Conservation (phyloP, 2,329 filamentous ascomycete genomes). For the Alternaria brassicae region DNA sequence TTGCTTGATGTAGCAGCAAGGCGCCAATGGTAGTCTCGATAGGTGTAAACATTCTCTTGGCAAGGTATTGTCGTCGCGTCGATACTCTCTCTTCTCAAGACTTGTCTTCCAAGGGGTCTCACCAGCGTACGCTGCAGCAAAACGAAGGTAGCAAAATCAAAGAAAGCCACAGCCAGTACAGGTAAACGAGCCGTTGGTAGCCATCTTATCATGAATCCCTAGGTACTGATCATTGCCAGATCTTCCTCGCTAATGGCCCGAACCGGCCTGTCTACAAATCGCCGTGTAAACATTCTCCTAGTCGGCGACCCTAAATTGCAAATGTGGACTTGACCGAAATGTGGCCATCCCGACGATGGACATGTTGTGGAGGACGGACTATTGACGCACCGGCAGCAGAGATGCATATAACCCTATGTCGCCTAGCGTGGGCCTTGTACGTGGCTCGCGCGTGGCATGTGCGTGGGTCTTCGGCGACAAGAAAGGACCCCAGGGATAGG, state of each 20-base stretch:
- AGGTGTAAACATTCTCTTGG: constrained; percentile 59
- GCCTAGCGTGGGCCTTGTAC: constrained; percentile 23
- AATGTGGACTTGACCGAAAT: constrained; percentile 20
- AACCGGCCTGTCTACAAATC: constrained; percentile 17
- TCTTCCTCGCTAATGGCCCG: constrained; percentile 12
- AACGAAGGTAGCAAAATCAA: not conserved
- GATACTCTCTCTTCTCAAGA: not conserved
- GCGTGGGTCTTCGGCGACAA: constrained; percentile 16
- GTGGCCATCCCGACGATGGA: constrained; percentile 1
- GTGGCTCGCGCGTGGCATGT: constrained; percentile 22
- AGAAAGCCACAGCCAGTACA: not conserved
- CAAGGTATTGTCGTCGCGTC: not conserved
- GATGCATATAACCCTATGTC: constrained; percentile 10
- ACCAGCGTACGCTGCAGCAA: not conserved
- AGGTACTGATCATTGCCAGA: constrained; percentile 5
- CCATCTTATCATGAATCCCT: constrained; percentile 6
- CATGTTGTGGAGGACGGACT: constrained; percentile 7
- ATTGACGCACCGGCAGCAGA: constrained; percentile 22
- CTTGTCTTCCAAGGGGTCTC: not conserved
- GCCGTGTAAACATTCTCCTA: constrained; percentile 7
- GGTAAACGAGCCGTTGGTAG: constrained; percentile 1
- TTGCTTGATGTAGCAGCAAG: constrained; percentile 59
- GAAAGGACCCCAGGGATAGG: not conserved
- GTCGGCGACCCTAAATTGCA: constrained; percentile 29
- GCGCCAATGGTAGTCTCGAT: constrained; percentile 60